Conservation (phyloP, 106 monocot genomes). For the Dendrobium officinale region DNA sequence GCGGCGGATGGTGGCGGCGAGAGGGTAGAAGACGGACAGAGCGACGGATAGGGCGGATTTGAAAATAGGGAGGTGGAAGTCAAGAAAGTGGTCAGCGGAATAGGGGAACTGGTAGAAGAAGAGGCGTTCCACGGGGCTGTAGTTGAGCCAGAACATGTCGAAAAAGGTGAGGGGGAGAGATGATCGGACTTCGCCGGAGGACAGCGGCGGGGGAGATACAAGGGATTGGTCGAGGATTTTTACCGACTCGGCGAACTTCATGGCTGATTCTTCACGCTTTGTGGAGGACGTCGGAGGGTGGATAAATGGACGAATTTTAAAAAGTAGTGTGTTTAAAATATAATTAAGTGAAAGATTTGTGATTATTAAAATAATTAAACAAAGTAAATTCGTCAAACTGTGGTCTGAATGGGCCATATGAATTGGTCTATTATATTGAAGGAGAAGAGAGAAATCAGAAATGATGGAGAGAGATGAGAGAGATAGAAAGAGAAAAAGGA, state of each 20-base stretch:
- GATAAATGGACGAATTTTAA: no score
- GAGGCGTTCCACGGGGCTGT: constrained; percentile 10
- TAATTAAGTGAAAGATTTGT: no score
- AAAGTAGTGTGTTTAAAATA: no score
- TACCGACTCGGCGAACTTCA: not conserved
- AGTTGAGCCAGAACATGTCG: constrained; percentile 5
- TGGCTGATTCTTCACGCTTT: not conserved
- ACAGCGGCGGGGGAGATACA: not conserved
- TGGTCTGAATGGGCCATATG: no score
- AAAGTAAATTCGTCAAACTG: no score
- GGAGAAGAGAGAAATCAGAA: no score
- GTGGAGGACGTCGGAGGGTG: no score
- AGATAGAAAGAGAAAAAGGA: no score
- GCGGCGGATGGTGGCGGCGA: constrained; percentile 7
- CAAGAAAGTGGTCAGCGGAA: constrained; percentile 5
- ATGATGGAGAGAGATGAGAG: no score
- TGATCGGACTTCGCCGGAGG: not conserved
- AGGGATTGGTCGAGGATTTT: constrained; percentile 7
- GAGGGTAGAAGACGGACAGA: constrained; percentile 13
- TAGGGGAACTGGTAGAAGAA: constrained; percentile 15
- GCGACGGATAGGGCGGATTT: not conserved
- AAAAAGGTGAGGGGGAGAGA: constrained; percentile 14
- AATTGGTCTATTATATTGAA: no score
- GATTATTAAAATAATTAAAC: no score
- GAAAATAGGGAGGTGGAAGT: constrained; percentile 6